A percentile compares a stretch with the other conserved stretches of the same genome.
Conservation (phyloP, 768 basidiomycete species). For the Lentinula detonsa region DNA sequence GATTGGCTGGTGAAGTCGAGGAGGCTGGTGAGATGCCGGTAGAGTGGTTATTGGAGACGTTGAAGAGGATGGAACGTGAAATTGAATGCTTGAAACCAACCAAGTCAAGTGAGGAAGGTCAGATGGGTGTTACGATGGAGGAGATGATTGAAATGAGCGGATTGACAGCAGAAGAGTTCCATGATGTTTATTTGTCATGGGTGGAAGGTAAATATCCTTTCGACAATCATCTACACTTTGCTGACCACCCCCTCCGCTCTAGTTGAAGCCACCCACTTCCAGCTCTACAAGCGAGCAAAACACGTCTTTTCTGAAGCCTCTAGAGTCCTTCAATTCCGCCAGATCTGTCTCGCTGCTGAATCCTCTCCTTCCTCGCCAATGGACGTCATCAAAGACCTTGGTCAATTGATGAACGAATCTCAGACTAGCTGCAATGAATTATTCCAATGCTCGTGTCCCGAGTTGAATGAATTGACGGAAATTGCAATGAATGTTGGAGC, state of each 20-base stretch:
- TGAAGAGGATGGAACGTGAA: constrained; percentile 41
- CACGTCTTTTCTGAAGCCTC: constrained; percentile 80
- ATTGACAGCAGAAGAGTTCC: constrained; percentile 47
- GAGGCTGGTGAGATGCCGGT: constrained; percentile 39
- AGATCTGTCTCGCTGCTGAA: constrained; percentile 44
- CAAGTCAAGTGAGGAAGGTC: constrained; percentile 25
- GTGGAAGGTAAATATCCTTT: constrained; percentile 49
- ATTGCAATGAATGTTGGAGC: constrained; percentile 70
- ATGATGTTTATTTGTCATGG: constrained; percentile 70
- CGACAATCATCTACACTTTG: not conserved
- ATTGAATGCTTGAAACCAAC: constrained; percentile 49
- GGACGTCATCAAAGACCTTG: constrained; percentile 4
- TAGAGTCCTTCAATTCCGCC: constrained; percentile 74
- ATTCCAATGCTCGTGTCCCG: constrained; percentile 77
- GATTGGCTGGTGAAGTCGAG: constrained; percentile 42
- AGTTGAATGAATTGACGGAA: constrained; percentile 63
- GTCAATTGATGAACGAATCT: constrained; percentile 43
- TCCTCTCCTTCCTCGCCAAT: not conserved
- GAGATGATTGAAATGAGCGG: constrained; percentile 70
- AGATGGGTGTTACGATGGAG: constrained; percentile 64
- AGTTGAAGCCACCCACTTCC: constrained; percentile 81
- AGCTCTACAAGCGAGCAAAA: constrained; percentile 75
- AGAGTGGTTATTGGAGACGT: constrained; percentile 36
- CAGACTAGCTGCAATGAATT: constrained; percentile 63
- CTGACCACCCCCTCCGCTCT: constrained; percentile 7